Base-by-base conservation (phyloP, 1,284 basidiomycete species). In the Leccinum colubrinum region DNA sequence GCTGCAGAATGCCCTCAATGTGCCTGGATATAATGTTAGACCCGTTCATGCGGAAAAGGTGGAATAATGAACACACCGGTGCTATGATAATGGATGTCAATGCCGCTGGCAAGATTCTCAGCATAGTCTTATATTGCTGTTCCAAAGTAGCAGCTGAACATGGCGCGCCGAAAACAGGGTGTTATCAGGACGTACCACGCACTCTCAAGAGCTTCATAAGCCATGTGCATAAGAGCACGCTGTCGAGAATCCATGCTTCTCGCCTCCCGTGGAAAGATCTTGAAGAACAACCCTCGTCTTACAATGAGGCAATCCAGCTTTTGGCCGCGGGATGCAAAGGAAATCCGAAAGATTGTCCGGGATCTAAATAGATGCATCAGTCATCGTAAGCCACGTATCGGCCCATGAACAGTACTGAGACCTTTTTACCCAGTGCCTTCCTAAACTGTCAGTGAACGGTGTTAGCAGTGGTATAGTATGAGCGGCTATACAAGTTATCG, bases 171-270 rank as follows among this genome's bases (percentile, higher is more conserved):
- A 66, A 80, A 86, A 1, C 79, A 78, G 4, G 78, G 74, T 0
- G 84, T 85, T 3, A 59, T 82, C 74, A 0, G 87, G 86, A 87
- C 83, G 66, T 88, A 91, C 1, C 89, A 88, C 7, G 87, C 81
- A 64, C 83, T 78, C 70, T 91, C 89, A 4, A 91, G 75, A 0
- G 89, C 89, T 62, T 87, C 81, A 58, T 89, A 83, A 1, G 86
- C 85, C 1, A 82, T 79, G 33, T 86, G 87, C 27, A 91, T 78
- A 3, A 91, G 75, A 17, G 90, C 66, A 4, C 88, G 81, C 67
- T 90, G 88, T 66, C 90, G 89, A 5, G 89, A 88, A 68, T 90
- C 88, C 86, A 91, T 90, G 69, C 79, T 83, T 59, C 77, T 82
- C 7, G 88, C 88, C 72, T 91, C 89, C 6, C 89, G 80, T 1